Percentiles rank a stretch among this genome's conserved stretches.
Evolutionary conservation across 164 flowering plant species (phyloP).

Genomic region (Vitis rupestris): DNA sequence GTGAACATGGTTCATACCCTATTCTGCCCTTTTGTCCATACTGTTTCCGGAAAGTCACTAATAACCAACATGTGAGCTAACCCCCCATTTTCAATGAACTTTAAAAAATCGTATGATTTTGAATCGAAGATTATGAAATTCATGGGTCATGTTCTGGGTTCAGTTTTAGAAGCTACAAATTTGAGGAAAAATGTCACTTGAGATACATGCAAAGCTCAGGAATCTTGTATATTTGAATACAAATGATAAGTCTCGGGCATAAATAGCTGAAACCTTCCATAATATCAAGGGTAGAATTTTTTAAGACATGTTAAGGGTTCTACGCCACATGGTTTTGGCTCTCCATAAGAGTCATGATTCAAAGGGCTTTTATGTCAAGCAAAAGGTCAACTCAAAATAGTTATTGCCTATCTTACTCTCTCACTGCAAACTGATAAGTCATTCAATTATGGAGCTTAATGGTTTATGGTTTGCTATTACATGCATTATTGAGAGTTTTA

Average conservation of each 20-base stretch:
- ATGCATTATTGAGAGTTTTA: constrained; percentile 80
- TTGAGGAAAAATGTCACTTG: no score
- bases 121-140: no score
- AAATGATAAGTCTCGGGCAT: constrained; percentile 60
- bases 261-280: constrained; percentile 44
- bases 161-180: no score
- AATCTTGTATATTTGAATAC: constrained; percentile 51
- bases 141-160: no score
- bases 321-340: constrained; percentile 68
- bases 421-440: constrained; percentile 80
- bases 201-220: constrained; percentile 28
- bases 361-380: constrained; percentile 88
- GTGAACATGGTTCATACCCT: no score
- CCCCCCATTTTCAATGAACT: no score
- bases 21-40: no score
- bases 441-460: constrained; percentile 76
- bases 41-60: no score
- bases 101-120: no score
- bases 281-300: constrained; percentile 43
- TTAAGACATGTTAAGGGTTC: constrained; percentile 58
- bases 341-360: constrained; percentile 79
- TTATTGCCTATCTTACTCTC: constrained; percentile 81
- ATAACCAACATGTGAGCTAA: no score
- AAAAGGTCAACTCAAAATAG: constrained; percentile 77
- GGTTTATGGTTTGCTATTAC: constrained; percentile 88